Evolutionary conservation across 805 yeast species (phyloP), one percentile per base, ranked within the genome.

Genomic region (Metschnikowia gelsemii): DNA sequence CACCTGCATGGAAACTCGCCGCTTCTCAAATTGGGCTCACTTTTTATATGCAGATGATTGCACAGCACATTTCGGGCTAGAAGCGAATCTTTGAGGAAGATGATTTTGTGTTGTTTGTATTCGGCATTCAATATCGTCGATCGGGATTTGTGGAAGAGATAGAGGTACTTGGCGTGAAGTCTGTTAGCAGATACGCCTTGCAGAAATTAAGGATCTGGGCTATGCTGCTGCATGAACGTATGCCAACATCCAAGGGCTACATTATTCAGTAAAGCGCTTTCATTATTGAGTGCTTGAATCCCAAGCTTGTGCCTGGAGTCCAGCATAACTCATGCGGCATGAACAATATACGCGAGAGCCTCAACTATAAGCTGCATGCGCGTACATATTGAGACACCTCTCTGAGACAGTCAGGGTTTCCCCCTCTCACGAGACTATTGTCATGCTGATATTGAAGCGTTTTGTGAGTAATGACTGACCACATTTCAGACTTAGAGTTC

Each of bases 21-120:
- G 37, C 33, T 20, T 17, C 11, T 14, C 38, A 8, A 16, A 21
- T 32, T 14, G 22, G 21, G 31, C 26, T 6, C 19, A 12, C n/a
- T 17, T 5, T 6, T 27, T 22, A 11, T 30, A 35, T 40, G 33
- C 43, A 34, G 21, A 5, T 5, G 12, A 12, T 5, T 20, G 5
- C 14, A 25, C 32, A 25, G 14, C 19, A n/a, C 7, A 13, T 24
- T 14, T 29, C 44, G 44, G 44, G 26, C 44, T 35, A 35, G 44
- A 40, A 40, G 44, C 44, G 44, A 40, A 20, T 29, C 12, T 23
- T 17, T 12, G 23, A 16, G 29, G 16, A 23, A 28, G 26, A 26
- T 35, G 32, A 26, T 22, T 17, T 23, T 16, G n/a, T 24, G 34
- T 40, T 40, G 43, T 40, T 29, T 18, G n/a, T 31, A 16, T 11